phyloP scores from a whole-genome alignment of 2,329 filamentous ascomycete genomes.

The Paradendryphiella salina region DNA sequence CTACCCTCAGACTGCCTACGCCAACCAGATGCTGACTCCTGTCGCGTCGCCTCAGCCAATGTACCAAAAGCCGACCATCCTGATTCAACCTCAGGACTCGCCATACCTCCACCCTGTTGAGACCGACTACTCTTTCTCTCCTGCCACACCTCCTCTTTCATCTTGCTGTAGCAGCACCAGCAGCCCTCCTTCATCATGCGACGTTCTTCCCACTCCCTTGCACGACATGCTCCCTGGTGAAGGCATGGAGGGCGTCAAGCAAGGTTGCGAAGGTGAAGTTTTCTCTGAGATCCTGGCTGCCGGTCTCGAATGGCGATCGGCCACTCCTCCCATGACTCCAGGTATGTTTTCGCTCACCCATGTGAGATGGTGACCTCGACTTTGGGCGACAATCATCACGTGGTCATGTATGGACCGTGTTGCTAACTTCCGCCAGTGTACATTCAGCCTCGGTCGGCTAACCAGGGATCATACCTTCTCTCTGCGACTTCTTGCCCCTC shows the following conservation, averaged over 20 bases:
- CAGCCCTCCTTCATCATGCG: constrained; percentile 76
- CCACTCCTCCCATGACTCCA: constrained; percentile 87
- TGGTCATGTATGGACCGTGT: constrained; percentile 1
- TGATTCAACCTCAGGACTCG: constrained; percentile 62
- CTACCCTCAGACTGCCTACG: constrained; percentile 57
- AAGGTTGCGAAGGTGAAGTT: constrained; percentile 70
- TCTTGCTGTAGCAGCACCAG: constrained; percentile 81
- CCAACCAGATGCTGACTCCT: constrained; percentile 70
- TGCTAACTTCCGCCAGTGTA: constrained; percentile 57
- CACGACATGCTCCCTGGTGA: constrained; percentile 69
- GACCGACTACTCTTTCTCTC: constrained; percentile 74
- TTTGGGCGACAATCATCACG: background rate
- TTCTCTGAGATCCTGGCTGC: constrained; percentile 72
- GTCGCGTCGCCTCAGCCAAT: constrained; percentile 74
- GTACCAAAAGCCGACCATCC: constrained; percentile 74
- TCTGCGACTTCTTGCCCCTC: constrained; percentile 77
- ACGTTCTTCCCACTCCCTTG: constrained; percentile 79
- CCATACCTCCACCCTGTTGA: constrained; percentile 66
- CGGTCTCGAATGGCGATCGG: constrained; percentile 74
- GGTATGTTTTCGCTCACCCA: constrained; percentile 60
- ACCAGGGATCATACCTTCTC: constrained; percentile 68
- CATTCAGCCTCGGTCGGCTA: constrained; percentile 68
- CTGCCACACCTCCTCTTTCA: constrained; percentile 84
- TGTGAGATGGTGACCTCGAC: background rate
- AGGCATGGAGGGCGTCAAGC: constrained; percentile 48